These are phyloP conservation scores for Pilaira anomala DNA, from an alignment of 192 early-diverging fungal genomes.

Conservation along the genomic window DNA sequence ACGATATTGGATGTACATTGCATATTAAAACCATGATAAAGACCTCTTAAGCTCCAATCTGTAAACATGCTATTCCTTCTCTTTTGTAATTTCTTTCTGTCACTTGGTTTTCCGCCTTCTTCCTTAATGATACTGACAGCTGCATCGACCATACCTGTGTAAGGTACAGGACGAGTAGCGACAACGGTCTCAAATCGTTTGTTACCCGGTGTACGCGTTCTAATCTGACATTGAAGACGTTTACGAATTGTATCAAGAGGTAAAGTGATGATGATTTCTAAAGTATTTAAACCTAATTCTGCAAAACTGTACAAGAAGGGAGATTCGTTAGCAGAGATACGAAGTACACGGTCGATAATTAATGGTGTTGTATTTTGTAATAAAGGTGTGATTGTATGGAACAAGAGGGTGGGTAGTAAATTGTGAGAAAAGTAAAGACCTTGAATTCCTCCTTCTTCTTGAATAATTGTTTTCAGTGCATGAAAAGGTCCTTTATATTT, in stretches of 20 bases:
- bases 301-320: slow-evolving; percentile 59
- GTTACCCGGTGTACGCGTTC: slow-evolving; percentile 45
- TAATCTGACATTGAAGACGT: slow-evolving; percentile 79
- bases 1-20: slow-evolving; percentile 58
- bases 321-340: slow-evolving; percentile 56
- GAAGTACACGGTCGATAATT: slow-evolving; percentile 63
- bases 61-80: slow-evolving; percentile 19
- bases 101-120: slow-evolving; percentile 56
- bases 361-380: slow-evolving; percentile 63
- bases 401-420: slow-evolving; percentile 74
- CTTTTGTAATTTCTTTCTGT: slow-evolving; percentile 16
- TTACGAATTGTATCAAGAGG: slow-evolving; percentile 87
- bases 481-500: slow-evolving; percentile 83
- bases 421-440: slow-evolving; percentile 72
- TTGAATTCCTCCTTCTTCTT: slow-evolving; percentile 72
- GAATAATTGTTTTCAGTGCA: slow-evolving; percentile 69
- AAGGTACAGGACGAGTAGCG: slow-evolving; percentile 63
- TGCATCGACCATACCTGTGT: slow-evolving; percentile 68
- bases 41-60: slow-evolving; percentile 58
- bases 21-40: slow-evolving; percentile 70
- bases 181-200: slow-evolving; percentile 68
- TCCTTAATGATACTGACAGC: slow-evolving; percentile 67
- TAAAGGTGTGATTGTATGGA: slow-evolving; percentile 73
- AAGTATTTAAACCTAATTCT: slow-evolving; percentile 63
- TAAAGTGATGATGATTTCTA: slow-evolving; percentile 71